Conservation (phyloP, 345 rosid species). For the Pseudoturritis turrita region DNA sequence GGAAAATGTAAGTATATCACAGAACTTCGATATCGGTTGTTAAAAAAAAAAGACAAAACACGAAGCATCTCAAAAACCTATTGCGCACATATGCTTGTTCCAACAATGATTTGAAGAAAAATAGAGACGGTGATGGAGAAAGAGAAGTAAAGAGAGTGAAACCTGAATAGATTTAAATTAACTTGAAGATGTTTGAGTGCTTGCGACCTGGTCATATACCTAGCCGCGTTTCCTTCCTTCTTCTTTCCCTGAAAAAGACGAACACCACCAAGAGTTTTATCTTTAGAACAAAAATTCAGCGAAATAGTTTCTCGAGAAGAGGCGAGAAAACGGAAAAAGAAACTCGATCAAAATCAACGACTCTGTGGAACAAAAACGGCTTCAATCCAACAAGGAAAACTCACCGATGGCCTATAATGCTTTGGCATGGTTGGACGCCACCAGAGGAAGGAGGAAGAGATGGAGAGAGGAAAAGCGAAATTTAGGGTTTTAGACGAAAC, state of each 20-base stretch:
- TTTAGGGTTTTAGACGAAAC: constrained; percentile 40
- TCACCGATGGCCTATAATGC: constrained; percentile 87
- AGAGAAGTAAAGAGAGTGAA: constrained; percentile 10
- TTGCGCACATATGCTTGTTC: background rate
- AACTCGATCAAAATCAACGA: background rate
- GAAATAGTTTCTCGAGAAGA: background rate
- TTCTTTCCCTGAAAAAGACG: constrained; percentile 70
- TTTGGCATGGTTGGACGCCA: constrained; percentile 57
- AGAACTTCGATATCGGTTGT: background rate
- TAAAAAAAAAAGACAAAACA: background rate
- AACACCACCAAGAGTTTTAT: background rate
- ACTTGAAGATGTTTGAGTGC: constrained; percentile 83
- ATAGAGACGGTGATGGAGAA: background rate
- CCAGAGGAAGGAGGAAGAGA: background rate
- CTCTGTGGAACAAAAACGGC: background rate
- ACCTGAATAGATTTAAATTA: constrained; percentile 69
- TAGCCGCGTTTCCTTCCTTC: constrained; percentile 92
- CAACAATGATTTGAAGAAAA: background rate
- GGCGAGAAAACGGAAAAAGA: background rate
- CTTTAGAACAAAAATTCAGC: background rate
- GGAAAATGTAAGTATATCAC: background rate
- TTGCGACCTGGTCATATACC: constrained; percentile 84
- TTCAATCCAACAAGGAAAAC: constrained; percentile 7
- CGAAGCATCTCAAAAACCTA: background rate
- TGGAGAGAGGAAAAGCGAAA: background rate